phyloP scores from a whole-genome alignment of 1,284 basidiomycete species.

The Sporisorium scitamineum region DNA sequence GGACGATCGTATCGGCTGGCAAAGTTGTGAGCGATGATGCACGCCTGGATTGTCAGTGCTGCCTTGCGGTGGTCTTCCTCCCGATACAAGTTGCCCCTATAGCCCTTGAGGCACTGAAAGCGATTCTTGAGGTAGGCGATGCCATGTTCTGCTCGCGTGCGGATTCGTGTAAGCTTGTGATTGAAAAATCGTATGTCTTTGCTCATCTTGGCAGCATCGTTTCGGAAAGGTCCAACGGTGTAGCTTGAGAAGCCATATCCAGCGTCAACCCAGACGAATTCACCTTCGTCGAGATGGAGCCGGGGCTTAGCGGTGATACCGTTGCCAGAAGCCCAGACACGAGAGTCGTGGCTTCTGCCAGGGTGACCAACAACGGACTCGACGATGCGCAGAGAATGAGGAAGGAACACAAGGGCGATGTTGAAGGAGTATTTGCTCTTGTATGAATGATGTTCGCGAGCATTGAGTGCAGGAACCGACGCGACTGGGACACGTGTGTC shows the following conservation, averaged over 20 bases:
- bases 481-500: not conserved
- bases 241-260: constrained; percentile 6
- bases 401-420: constrained; percentile 7
- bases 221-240: constrained; percentile 6
- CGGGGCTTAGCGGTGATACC: too few relatives aligned
- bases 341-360: too few relatives aligned
- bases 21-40: not conserved
- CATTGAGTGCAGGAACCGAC: not conserved
- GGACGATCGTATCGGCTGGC: not conserved
- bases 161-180: not conserved
- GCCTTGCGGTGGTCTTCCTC: not conserved
- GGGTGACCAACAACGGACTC: too few relatives aligned
- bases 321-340: too few relatives aligned
- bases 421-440: constrained; percentile 4
- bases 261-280: too few relatives aligned
- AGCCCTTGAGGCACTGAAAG: constrained; percentile 13
- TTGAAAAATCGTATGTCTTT: constrained; percentile 9
- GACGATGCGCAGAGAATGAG: constrained; percentile 4
- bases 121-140: constrained; percentile 14
- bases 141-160: constrained; percentile 1
- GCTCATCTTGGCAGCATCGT: constrained; percentile 4
- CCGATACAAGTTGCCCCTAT: constrained; percentile 3
- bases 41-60: not conserved
- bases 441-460: too few relatives aligned
- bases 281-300: too few relatives aligned